Conservation (phyloP, 352 stramenopile genomes). For the Pythium aphanidermatum region DNA sequence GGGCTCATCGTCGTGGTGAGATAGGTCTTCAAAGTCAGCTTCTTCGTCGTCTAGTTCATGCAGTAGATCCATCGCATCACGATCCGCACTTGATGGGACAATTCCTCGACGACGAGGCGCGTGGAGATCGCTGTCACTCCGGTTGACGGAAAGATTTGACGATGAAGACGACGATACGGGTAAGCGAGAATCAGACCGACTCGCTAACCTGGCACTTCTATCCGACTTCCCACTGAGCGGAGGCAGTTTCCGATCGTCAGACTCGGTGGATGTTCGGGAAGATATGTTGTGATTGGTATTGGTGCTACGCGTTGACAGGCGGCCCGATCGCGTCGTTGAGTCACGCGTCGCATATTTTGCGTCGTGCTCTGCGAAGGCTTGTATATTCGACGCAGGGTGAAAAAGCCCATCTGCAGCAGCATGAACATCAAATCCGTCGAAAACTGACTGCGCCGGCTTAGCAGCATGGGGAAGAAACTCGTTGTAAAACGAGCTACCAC, state of each 20-base stretch:
- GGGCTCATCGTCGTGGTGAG: conserved; percentile 1
- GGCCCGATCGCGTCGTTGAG: neutral
- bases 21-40: conserved; percentile 6
- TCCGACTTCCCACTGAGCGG: conserved; percentile 17
- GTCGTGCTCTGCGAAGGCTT: conserved; percentile 75
- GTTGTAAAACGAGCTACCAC: conserved; percentile 20
- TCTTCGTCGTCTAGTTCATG: conserved; percentile 30
- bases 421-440: conserved; percentile 51
- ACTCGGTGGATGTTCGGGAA: no score
- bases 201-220: conserved; percentile 23
- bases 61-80: conserved; percentile 45
- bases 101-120: conserved; percentile 32
- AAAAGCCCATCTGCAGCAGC: conserved; percentile 69
- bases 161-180: conserved; percentile 11
- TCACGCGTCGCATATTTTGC: conserved; percentile 47
- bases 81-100: conserved; percentile 51
- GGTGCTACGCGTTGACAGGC: neutral
- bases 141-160: conserved; percentile 23
- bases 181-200: conserved; percentile 23
- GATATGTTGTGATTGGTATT: neutral
- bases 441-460: conserved; percentile 27
- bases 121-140: conserved; percentile 60
- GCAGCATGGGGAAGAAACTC: conserved; percentile 18
- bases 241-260: conserved; percentile 6
- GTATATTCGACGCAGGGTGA: conserved; percentile 65